These are phyloP conservation scores for Rhodotorula sp. DNA, from an alignment of 1,284 basidiomycete species.

Conservation along the genomic window DNA sequence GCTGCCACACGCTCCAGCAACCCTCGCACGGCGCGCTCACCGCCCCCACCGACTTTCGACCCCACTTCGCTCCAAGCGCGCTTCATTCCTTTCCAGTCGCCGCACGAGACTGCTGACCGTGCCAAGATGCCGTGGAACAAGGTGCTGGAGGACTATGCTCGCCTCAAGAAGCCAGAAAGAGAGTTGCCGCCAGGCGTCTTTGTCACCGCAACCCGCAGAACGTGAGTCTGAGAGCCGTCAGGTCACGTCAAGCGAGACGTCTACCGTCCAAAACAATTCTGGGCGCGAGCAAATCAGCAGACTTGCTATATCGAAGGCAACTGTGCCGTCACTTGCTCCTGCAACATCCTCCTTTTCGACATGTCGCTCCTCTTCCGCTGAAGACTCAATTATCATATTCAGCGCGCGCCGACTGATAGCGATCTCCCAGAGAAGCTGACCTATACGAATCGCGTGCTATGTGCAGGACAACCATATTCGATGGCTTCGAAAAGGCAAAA, in stretches of 20 bases:
- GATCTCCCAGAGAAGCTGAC: too few relatives aligned
- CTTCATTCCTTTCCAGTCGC: conserved; percentile 28
- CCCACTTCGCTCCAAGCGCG: conserved; percentile 27
- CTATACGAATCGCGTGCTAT: too few relatives aligned
- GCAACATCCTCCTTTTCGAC: neutral
- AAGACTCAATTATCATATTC: neutral
- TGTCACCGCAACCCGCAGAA: conserved; percentile 59
- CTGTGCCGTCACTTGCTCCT: too few relatives aligned
- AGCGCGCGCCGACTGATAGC: neutral
- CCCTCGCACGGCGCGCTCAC: too few relatives aligned
- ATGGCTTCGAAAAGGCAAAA: conserved; percentile 70
- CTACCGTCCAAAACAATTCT: too few relatives aligned
- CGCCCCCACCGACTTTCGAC: neutral
- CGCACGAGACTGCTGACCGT: neutral
- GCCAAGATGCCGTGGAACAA: conserved; percentile 44
- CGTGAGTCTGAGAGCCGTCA: conserved; percentile 3
- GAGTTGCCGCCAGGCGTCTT: conserved; percentile 61
- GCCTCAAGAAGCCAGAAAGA: conserved; percentile 54
- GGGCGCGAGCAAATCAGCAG: too few relatives aligned
- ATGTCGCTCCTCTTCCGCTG: neutral
- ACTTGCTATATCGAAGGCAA: too few relatives aligned
- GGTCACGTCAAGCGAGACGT: too few relatives aligned
- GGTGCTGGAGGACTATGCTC: conserved; percentile 64
- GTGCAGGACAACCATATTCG: conserved; percentile 69
- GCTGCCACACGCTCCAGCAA: neutral